Conservation (phyloP, 1,284 basidiomycete genomes). For the Bondarzewia mesenterica region DNA sequence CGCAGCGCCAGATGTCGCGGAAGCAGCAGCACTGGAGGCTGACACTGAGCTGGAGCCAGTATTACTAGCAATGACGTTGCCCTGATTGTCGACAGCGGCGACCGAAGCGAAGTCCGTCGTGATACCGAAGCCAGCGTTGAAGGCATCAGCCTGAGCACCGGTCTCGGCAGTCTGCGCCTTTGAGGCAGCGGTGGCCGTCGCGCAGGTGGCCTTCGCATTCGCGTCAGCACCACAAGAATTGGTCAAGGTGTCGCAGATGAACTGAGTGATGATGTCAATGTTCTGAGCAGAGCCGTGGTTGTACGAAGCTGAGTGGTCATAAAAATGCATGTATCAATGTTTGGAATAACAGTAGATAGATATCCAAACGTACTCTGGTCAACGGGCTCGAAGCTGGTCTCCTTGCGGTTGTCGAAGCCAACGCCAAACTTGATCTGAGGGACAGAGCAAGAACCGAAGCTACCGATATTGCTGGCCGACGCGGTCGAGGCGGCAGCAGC, state of each 20-base stretch:
- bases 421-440: slow-evolving; percentile 53
- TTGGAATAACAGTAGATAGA: slow-evolving; percentile 5
- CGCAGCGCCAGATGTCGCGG: slow-evolving; percentile 12
- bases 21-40: slow-evolving; percentile 15
- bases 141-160: slow-evolving; percentile 45
- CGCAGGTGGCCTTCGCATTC: slow-evolving; percentile 42
- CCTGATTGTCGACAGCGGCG: slow-evolving; percentile 18
- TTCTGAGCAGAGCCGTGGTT: slow-evolving; percentile 46
- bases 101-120: slow-evolving; percentile 21
- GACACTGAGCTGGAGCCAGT: background rate
- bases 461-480: background rate
- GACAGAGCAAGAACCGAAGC: slow-evolving; percentile 32
- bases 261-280: slow-evolving; percentile 44
- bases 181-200: slow-evolving; percentile 34
- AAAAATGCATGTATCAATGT: slow-evolving; percentile 6
- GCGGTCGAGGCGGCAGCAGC: background rate
- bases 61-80: slow-evolving; percentile 11
- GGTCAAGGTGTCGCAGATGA: slow-evolving; percentile 46
- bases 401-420: slow-evolving; percentile 51
- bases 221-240: slow-evolving; percentile 43
- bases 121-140: slow-evolving; percentile 27
- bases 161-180: slow-evolving; percentile 31
- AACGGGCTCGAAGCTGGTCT: slow-evolving; percentile 45
- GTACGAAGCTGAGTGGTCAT: slow-evolving; percentile 35
- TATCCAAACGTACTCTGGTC: slow-evolving; percentile 26